phyloP scores from a whole-genome alignment of 2,329 filamentous ascomycete genomes.

The Stemphylium vesicarium region DNA sequence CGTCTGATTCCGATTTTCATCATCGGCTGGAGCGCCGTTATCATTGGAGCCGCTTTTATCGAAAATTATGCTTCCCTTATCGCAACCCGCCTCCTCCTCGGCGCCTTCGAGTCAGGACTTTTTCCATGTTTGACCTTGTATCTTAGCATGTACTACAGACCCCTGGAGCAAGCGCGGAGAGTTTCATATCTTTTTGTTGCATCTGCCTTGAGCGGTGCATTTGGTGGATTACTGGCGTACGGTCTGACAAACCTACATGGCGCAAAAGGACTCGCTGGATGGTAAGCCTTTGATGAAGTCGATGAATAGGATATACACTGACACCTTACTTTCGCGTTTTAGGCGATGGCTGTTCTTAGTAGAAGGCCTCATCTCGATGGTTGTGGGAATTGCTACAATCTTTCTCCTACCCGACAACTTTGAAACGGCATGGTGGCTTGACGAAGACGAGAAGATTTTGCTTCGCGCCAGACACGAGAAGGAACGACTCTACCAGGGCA shows the following conservation, averaged over 20 bases:
- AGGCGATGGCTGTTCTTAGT: constrained; percentile 61
- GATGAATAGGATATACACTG: too few species aligned
- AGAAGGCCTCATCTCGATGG: constrained; percentile 60
- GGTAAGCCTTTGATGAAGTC: not conserved
- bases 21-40: constrained; percentile 23
- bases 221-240: constrained; percentile 61
- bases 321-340: too few species aligned
- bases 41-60: constrained; percentile 24
- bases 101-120: constrained; percentile 31
- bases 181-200: constrained; percentile 59
- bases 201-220: constrained; percentile 60
- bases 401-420: constrained; percentile 59
- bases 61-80: constrained; percentile 28
- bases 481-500: constrained; percentile 52
- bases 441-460: constrained; percentile 57
- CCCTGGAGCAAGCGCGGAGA: constrained; percentile 57
- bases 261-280: constrained; percentile 11
- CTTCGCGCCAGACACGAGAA: constrained; percentile 58
- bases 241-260: constrained; percentile 34
- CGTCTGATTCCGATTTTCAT: constrained; percentile 24
- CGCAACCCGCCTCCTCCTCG: constrained; percentile 30
- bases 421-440: constrained; percentile 56
- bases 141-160: constrained; percentile 29
- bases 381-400: constrained; percentile 55
- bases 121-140: constrained; percentile 30